Base-by-base conservation (phyloP, 2,329 filamentous ascomycete species). In the Beauveria rudraprayagi region DNA sequence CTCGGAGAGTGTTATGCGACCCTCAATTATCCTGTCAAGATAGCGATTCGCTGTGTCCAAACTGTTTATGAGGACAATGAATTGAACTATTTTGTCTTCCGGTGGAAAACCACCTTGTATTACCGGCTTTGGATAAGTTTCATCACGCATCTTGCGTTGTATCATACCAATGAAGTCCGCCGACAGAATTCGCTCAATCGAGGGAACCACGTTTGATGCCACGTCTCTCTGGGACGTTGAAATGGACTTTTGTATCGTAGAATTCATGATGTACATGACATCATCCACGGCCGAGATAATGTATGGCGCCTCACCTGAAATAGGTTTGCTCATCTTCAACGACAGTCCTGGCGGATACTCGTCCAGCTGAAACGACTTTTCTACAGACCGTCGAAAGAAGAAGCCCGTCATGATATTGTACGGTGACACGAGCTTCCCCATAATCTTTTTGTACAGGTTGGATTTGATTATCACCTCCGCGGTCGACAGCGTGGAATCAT, bases 231-330 rank as follows among this genome's bases (percentile, higher is more conserved):
- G 92, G 2, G 90, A 91, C 0, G 95, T 97, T 0, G 90, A 88
- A 24, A 97, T 79, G 0, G 91, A 90, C 65, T 93, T 88, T 65
- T 95, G 89, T 8, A 97, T 80, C 40, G 97, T 89, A 56, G 93
- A 88, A 71, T 95, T 96, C 71, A 96, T 90, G 67, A 99, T 97
- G 75, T 97, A 99, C 93, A 99, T 97, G 70, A 97, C 92, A 76
- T 97, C 94, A 77, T 99, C 94, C 9, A 99, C 92, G 0, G 93
- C 92, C 2, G 92, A 92, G 48, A 94, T 93, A 68, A 99, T 96
- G 70, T 91, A 95, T 0, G 94, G 94, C 3, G 91, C 84, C 67
- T 92, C 91, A 62, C 87, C 83, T 57, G 88, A 85, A 48, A 96
- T 79, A 3, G 88, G 80, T 69, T 82, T 89, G 68, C 82, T 87